These are phyloP conservation scores for Tolypocladium nubicola DNA, from an alignment of 2,329 filamentous ascomycete species.

Conservation along the genomic window DNA sequence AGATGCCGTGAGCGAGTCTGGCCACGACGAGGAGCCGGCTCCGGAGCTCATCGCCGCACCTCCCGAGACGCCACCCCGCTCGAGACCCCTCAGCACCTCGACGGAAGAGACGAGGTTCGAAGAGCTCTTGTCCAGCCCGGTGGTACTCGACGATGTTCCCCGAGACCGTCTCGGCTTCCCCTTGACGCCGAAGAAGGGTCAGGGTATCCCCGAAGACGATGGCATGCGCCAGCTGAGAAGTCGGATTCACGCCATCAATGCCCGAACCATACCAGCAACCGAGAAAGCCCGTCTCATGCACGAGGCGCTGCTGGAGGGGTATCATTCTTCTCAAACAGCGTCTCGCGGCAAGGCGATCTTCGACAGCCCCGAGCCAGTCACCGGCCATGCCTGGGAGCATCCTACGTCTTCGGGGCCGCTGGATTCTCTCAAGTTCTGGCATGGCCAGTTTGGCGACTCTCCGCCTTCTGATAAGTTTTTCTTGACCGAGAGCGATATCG, in stretches of 20 bases:
- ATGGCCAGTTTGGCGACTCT: conserved; percentile 32
- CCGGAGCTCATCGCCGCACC: conserved; percentile 7
- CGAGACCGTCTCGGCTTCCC: conserved; percentile 23
- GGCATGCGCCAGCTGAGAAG: conserved; percentile 59
- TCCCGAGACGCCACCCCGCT: conserved; percentile 12
- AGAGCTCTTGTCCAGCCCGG: conserved; percentile 11
- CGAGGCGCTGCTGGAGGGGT: conserved; percentile 57
- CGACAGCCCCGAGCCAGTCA: conserved; percentile 7
- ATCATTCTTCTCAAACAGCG: conserved; percentile 29
- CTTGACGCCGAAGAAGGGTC: conserved; percentile 16
- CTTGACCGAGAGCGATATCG: conserved; percentile 50
- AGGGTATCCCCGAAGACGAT: conserved; percentile 61
- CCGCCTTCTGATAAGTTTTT: conserved; percentile 31
- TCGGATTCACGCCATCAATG: conserved; percentile 60
- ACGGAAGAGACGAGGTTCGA: conserved; percentile 23
- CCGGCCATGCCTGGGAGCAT: conserved; percentile 24
- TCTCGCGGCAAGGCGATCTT: conserved; percentile 5
- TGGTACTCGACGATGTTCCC: conserved; percentile 11
- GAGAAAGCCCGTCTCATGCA: conserved; percentile 69
- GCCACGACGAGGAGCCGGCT: conserved; percentile 7
- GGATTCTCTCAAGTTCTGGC: conserved; percentile 50
- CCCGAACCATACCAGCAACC: conserved; percentile 41
- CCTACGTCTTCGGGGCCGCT: conserved; percentile 33
- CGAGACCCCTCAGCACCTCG: conserved; percentile 21
- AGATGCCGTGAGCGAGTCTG: conserved; percentile 16